These are phyloP conservation scores for Allantophomopsis lycopodina DNA, from an alignment of 2,329 filamentous ascomycete genomes.

Conservation along the genomic window DNA sequence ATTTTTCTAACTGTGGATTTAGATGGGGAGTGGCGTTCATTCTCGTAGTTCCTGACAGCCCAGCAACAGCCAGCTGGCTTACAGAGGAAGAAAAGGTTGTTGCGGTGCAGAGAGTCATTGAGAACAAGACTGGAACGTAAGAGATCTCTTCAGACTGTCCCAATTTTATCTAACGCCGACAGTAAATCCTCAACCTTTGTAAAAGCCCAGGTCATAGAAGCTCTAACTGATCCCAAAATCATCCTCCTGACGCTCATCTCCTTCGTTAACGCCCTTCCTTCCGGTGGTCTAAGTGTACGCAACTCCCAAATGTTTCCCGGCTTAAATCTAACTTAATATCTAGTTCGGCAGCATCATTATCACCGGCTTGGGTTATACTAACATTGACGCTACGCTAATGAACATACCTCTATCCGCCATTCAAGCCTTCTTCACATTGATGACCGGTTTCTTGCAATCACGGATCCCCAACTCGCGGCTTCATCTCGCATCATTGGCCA, in stretches of 20 bases:
- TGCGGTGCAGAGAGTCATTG: conserved; percentile 8
- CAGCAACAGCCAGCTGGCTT: conserved; percentile 27
- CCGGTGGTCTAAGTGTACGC: conserved; percentile 5
- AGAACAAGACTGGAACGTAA: conserved; percentile 12
- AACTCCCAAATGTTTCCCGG: neutral
- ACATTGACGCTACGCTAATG: conserved; percentile 20
- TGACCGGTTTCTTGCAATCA: conserved; percentile 6
- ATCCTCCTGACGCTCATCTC: conserved; percentile 6
- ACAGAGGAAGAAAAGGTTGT: conserved; percentile 26
- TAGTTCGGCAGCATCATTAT: conserved; percentile 23
- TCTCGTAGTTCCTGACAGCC: conserved; percentile 32
- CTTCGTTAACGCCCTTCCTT: conserved; percentile 9
- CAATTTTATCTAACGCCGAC: too few relatives aligned
- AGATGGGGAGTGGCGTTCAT: conserved; percentile 23
- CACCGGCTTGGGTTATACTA: conserved; percentile 21
- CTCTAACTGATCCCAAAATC: conserved; percentile 5
- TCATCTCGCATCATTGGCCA: conserved; percentile 15
- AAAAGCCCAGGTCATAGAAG: conserved; percentile 10
- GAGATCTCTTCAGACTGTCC: neutral
- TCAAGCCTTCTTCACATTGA: conserved; percentile 9
- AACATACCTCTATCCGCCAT: conserved; percentile 36
- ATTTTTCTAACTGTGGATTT: too few relatives aligned
- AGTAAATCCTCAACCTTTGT: conserved; percentile 3
- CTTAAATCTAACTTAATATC: neutral
- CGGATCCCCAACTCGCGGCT: conserved; percentile 14